Percentiles rank a stretch among this genome's conserved stretches.
These are phyloP conservation scores for Coemansia sp. DNA, from an alignment of 192 early-diverging fungal genomes.

Conservation along the genomic window DNA sequence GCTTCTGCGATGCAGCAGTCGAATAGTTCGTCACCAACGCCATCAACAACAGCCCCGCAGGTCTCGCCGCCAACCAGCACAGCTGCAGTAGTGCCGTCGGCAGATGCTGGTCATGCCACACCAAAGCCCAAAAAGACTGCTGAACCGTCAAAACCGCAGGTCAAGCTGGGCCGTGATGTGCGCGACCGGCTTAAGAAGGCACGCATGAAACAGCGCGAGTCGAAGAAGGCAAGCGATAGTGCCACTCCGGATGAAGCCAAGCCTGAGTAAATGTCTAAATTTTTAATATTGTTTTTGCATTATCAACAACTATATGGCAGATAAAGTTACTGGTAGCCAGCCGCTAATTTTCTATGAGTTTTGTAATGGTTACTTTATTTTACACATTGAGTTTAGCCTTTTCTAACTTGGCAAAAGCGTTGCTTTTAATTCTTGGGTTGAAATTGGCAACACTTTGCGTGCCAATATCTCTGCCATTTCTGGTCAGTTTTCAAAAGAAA, in stretches of 20 bases:
- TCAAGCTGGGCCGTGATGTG: conserved; percentile 40
- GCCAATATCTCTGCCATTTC: too few relatives aligned
- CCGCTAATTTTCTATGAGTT: too few relatives aligned
- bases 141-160: conserved; percentile 3
- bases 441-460: too few relatives aligned
- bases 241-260: not conserved
- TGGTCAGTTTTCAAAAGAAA: too few relatives aligned
- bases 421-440: too few relatives aligned
- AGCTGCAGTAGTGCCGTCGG: not conserved
- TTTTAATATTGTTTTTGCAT: not conserved
- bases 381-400: too few relatives aligned
- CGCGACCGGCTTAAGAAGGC: conserved; percentile 48
- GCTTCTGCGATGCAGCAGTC: conserved; percentile 27
- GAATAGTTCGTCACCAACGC: not conserved
- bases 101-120: not conserved
- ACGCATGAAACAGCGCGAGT: conserved; percentile 44
- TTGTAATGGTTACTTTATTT: too few relatives aligned
- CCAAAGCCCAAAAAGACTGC: not conserved
- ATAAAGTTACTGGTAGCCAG: too few relatives aligned
- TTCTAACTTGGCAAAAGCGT: too few relatives aligned
- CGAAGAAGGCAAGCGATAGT: conserved; percentile 12
- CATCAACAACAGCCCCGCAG: not conserved
- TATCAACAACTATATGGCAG: too few relatives aligned
- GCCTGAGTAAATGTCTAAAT: not conserved
- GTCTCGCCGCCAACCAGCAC: not conserved